Evolutionary conservation across 352 stramenopile genomes (phyloP).

Genomic region (Thraustochytrium sp.): DNA sequence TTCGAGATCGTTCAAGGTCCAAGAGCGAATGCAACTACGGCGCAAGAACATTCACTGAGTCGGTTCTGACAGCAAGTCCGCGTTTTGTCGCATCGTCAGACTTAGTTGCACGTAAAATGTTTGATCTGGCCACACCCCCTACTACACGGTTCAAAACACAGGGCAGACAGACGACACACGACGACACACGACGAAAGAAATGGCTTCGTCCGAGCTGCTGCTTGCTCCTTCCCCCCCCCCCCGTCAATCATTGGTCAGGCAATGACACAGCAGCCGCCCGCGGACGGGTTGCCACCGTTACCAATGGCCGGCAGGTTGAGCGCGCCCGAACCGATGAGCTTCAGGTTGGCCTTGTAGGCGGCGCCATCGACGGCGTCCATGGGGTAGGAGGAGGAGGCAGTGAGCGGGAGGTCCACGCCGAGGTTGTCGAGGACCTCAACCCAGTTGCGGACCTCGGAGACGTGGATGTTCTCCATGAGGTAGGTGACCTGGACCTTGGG

Average conservation of each 20-base stretch:
- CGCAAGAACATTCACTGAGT: too few relatives aligned
- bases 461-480: constrained; percentile 41
- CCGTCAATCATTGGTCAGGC: not conserved
- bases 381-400: not conserved
- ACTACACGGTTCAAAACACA: too few relatives aligned
- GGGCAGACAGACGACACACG: too few relatives aligned
- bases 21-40: too few relatives aligned
- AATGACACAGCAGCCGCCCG: constrained; percentile 13
- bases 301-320: constrained; percentile 8
- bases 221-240: not conserved
- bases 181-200: too few relatives aligned
- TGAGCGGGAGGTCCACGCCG: constrained; percentile 5
- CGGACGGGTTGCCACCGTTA: not conserved
- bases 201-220: not conserved
- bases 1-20: too few relatives aligned
- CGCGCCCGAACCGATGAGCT: constrained; percentile 12
- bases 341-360: constrained; percentile 38
- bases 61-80: too few relatives aligned
- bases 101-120: too few relatives aligned
- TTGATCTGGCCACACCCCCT: too few relatives aligned
- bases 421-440: constrained; percentile 29
- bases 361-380: constrained; percentile 6
- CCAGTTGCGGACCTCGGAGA: constrained; percentile 27
- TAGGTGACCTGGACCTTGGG: constrained; percentile 34
- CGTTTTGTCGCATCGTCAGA: too few relatives aligned